Evolutionary conservation across 495 filamentous ascomycete genomes (phyloP), one percentile per base, ranked within the genome.

Genomic region (Alectoria sarmentosa): DNA sequence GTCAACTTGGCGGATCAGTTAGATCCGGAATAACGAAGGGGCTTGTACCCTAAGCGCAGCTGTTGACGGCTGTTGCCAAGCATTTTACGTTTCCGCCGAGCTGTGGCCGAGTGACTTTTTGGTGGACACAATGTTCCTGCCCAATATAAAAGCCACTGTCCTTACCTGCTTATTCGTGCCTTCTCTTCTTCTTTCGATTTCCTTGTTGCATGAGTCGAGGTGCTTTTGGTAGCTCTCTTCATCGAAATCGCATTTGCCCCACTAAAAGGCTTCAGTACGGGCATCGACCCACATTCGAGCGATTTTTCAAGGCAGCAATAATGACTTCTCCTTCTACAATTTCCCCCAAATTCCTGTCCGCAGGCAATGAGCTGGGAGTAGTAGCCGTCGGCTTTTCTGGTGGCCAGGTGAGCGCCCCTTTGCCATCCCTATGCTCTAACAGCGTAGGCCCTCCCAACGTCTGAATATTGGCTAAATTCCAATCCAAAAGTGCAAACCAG

Each of bases 311-410:
- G 30, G 13, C 28, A 30, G 56, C 46, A 39, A 63, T 56, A 68
- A 87, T 88, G 85, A 85, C 84, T 41, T 77, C 79, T 66, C 90
- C 91, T 23, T 85, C 90, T 4, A 89, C 88, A 59, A 83, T 96
- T 67, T 70, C 81, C 63, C 87, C 90, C 70, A 90, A 88, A 69
- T 98, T 96, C 78, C 89, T 98, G 65, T 77, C 86, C 66, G 79
- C 85, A 66, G 81, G 84, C 59, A 79, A 88, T 73, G 85, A 97
- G 67, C 83, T 98, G 62, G 94, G 94, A 63, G 82, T 98, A 59
- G 90, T 98, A 46, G 92, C 93, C 36, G 94, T 98, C 26, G 93
- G 93, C 65, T 98, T 98, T 82, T 96, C 92, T 62, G 94, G 95
- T 69, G 94, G 94, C 60, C 94, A 98, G 83, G 92, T 93, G 84